Base-by-base conservation (phyloP, 768 basidiomycete species). In the Hypholoma sublateritium region DNA sequence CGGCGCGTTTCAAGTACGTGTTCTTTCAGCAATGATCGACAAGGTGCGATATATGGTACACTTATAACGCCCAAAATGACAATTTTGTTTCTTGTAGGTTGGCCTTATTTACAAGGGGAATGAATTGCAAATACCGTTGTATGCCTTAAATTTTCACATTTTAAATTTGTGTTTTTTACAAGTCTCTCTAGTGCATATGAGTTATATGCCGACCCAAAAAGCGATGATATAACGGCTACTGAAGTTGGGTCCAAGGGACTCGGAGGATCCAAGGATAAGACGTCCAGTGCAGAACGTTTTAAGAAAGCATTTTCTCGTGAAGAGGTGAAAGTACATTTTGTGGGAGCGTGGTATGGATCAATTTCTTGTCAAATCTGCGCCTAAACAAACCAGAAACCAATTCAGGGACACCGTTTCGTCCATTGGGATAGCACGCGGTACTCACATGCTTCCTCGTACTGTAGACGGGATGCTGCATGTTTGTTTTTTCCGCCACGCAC, bases 361-460 rank as follows among this genome's bases (percentile, higher is more conserved):
- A 28, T 53, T 2, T 14, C 35, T n/a, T n/a, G n/a, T n/a, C n/a
- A n/a, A n/a, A n/a, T 37, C 4, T 49, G 22, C 37, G 9, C 25
- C 17, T 24, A 36, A 12, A 2, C 22, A 28, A 25, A 13, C 16
- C 16, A 8, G 34, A 3, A 4, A 22, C n/a, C n/a, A 13, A 21
- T 7, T 24, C 49, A 80, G 78, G 79, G 80, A 80, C 32, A 78
- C 78, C 0, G 79, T 80, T 4, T 80, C 80, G 2, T 77, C 79
- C 0, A 69, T 80, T 42, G 77, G 80, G 3, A 11, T 78, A 2
- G 37, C 69, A 22, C 57, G 57, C 1, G 62, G 77, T 37, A 60
- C 55, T 12, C 67, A 58, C 13, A 66, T 57, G 19, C 55, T 77
- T 6, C 76, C 79, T 5, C 59, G 56, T n/a, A 74, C 74, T 6